These are phyloP conservation scores for Penicillium verrucosum DNA, from an alignment of 2,329 filamentous ascomycete genomes.

Conservation along the genomic window DNA sequence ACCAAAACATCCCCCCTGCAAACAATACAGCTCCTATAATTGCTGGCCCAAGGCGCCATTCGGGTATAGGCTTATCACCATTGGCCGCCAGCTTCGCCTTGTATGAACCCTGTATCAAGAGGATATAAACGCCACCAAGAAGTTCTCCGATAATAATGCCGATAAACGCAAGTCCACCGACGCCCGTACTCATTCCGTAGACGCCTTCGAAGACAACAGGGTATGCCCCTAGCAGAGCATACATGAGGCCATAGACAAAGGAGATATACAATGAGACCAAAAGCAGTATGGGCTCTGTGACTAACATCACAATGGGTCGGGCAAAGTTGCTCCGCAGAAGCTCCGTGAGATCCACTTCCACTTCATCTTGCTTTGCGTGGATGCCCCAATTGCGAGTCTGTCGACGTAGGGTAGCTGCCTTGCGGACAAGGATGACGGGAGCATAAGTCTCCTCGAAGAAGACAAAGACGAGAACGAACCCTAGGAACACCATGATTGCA, in stretches of 20 bases:
- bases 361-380: conserved; percentile 52
- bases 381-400: conserved; percentile 57
- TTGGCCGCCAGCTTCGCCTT: conserved; percentile 66
- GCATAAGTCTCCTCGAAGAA: conserved; percentile 55
- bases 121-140: conserved; percentile 62
- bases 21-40: conserved; percentile 53
- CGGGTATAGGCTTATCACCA: conserved; percentile 54
- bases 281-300: conserved; percentile 38
- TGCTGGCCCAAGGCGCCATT: conserved; percentile 55
- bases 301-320: conserved; percentile 36
- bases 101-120: conserved; percentile 64
- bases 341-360: conserved; percentile 48
- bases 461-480: conserved; percentile 31
- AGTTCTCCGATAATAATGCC: conserved; percentile 75
- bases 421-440: conserved; percentile 51
- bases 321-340: conserved; percentile 47
- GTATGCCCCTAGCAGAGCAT: conserved; percentile 36
- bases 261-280: conserved; percentile 33
- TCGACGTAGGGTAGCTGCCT: conserved; percentile 51
- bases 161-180: conserved; percentile 78
- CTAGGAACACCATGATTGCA: conserved; percentile 50
- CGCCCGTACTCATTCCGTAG: conserved; percentile 58
- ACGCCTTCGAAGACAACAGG: conserved; percentile 39
- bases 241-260: conserved; percentile 32
- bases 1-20: conserved; percentile 67